Evolutionary conservation across 768 basidiomycete genomes (phyloP).

Genomic region (Clathrus columnatus): DNA sequence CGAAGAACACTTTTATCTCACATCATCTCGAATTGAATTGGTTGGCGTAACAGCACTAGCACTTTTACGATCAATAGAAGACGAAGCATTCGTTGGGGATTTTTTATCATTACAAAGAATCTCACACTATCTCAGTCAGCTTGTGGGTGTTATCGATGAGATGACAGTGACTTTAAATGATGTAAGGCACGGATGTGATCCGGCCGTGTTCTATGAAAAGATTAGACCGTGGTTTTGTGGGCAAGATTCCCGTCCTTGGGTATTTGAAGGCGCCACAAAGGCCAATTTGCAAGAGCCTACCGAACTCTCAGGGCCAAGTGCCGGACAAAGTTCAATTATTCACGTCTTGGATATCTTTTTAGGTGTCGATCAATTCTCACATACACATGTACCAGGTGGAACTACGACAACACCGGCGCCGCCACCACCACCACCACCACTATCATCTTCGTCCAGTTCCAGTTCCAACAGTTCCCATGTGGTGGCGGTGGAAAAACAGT

Average conservation of each 20-base stretch:
- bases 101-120: conserved; percentile 38
- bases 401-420: conserved; percentile 7
- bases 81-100: conserved; percentile 76
- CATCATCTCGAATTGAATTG: conserved; percentile 80
- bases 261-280: conserved; percentile 52
- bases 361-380: conserved; percentile 49
- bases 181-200: conserved; percentile 64
- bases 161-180: conserved; percentile 50
- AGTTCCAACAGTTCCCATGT: background rate
- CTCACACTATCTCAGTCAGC: conserved; percentile 50
- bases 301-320: conserved; percentile 69
- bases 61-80: conserved; percentile 77
- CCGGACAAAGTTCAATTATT: conserved; percentile 74
- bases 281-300: conserved; percentile 32
- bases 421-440: conserved; percentile 2
- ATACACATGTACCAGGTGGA: conserved; percentile 15
- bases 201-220: conserved; percentile 59
- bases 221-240: conserved; percentile 81
- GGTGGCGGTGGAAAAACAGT: background rate
- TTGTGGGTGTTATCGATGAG: conserved; percentile 57
- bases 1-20: conserved; percentile 83
- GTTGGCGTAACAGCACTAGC: conserved; percentile 77
- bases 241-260: conserved; percentile 48
- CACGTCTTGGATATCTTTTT: conserved; percentile 68
- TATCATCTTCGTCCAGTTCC: background rate